A percentile compares a stretch with the other conserved stretches of the same genome.
Evolutionary conservation across 2,329 filamentous ascomycete species (phyloP).

Genomic region (Rhinocladiella mackenziei): DNA sequence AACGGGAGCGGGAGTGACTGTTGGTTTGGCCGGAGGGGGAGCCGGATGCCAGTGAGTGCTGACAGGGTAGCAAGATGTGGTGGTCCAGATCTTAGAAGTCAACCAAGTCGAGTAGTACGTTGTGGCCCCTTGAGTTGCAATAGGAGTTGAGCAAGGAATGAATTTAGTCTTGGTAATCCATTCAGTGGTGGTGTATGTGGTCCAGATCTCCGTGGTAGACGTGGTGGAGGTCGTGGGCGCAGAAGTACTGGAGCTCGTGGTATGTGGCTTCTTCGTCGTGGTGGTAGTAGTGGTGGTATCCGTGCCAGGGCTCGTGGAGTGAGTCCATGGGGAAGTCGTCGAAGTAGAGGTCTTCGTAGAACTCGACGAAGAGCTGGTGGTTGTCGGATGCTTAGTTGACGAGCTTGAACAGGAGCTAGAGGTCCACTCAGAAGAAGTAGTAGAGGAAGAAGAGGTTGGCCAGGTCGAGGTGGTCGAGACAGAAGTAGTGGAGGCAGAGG

Average conservation of each 20-base stretch:
- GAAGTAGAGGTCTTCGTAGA: no score
- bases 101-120: slow-evolving; percentile 38
- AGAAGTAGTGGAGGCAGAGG: slow-evolving; percentile 9
- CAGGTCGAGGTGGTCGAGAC: slow-evolving; percentile 6
- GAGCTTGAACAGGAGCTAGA: no score
- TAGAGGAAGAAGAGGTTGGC: background rate
- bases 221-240: slow-evolving; percentile 11
- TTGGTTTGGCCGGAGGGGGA: slow-evolving; percentile 8
- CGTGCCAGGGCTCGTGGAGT: background rate
- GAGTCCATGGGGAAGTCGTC: no score
- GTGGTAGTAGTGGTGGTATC: slow-evolving; percentile 9
- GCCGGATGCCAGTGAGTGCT: slow-evolving; percentile 18
- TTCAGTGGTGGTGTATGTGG: slow-evolving; percentile 29
- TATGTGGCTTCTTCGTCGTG: slow-evolving; percentile 6
- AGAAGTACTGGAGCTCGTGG: slow-evolving; percentile 10
- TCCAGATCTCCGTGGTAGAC: slow-evolving; percentile 13
- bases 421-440: no score
- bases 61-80: slow-evolving; percentile 33
- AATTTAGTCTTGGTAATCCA: slow-evolving; percentile 34
- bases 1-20: slow-evolving; percentile 10
- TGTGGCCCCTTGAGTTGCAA: slow-evolving; percentile 29
- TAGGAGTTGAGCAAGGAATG: slow-evolving; percentile 36
- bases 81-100: slow-evolving; percentile 32
- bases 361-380: no score
- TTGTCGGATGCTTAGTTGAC: no score